These are phyloP conservation scores for Rhodomyrtus psidioides DNA, from an alignment of 441 rosid genomes.

Conservation along the genomic window DNA sequence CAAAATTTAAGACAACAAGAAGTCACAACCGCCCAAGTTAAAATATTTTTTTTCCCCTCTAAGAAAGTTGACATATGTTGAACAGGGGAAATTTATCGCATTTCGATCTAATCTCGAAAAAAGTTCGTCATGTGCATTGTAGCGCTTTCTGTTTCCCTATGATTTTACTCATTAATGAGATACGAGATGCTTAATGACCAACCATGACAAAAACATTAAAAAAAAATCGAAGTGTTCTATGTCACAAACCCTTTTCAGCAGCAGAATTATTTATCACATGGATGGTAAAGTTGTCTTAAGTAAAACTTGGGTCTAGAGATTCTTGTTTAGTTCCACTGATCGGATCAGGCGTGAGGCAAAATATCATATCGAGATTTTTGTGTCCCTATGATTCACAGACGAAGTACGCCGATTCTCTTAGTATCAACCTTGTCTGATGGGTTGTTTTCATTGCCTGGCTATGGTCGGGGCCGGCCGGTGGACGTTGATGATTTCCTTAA, in stretches of 20 bases:
- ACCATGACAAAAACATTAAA: background rate
- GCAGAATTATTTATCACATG: background rate
- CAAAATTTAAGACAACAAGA: background rate
- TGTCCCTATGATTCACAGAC: background rate
- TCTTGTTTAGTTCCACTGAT: rapidly evolving
- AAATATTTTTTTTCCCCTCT: background rate
- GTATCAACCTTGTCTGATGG: background rate
- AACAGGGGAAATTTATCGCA: background rate
- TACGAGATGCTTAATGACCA: rapidly evolving
- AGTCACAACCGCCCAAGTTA: background rate
- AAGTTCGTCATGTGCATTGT: background rate
- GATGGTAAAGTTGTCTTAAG: background rate
- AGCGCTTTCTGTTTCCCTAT: background rate
- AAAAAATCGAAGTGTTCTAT: rapidly evolving
- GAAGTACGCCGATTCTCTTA: background rate
- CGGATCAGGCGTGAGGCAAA: background rate
- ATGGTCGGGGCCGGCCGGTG: background rate
- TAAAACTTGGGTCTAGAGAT: background rate
- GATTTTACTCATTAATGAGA: background rate
- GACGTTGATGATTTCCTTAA: background rate
- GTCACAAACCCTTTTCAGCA: background rate
- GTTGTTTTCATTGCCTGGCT: background rate
- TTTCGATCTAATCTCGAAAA: background rate
- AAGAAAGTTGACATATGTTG: background rate
- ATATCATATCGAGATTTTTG: background rate